A percentile compares a stretch with the other conserved stretches of the same genome.
These are phyloP conservation scores for Alternaria gansuensis DNA, from an alignment of 2,329 filamentous ascomycete species.

Conservation along the genomic window DNA sequence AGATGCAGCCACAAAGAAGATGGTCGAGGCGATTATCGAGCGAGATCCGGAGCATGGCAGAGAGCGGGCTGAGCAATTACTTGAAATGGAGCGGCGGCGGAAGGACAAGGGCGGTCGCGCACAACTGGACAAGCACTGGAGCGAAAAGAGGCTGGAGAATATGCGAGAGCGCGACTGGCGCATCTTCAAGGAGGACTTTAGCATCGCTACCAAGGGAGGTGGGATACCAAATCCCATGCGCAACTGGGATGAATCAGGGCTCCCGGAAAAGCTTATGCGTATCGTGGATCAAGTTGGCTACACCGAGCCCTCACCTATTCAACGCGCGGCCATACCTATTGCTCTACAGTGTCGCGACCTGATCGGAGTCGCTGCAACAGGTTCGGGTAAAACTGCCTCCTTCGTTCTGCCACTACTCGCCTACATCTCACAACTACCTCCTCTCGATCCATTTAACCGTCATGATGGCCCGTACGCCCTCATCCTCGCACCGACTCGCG, in stretches of 20 bases:
- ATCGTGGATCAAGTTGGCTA: constrained; percentile 89
- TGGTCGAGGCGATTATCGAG: constrained; percentile 75
- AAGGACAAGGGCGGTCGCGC: constrained; percentile 76
- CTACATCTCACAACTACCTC: constrained; percentile 90
- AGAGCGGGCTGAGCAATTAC: constrained; percentile 77
- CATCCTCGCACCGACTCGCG: constrained; percentile 93
- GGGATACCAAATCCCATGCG: constrained; percentile 96
- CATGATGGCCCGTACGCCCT: constrained; percentile 98
- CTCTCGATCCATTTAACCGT: constrained; percentile 83
- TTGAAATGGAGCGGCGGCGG: constrained; percentile 84
- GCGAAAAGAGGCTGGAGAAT: constrained; percentile 86
- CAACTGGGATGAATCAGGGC: constrained; percentile 83
- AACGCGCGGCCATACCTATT: constrained; percentile 94
- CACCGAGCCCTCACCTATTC: constrained; percentile 88
- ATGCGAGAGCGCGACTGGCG: constrained; percentile 99
- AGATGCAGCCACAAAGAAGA: constrained; percentile 62
- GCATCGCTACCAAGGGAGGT: constrained; percentile 92
- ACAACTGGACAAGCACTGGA: constrained; percentile 91
- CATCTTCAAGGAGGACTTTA: constrained; percentile 99
- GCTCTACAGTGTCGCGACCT: constrained; percentile 90
- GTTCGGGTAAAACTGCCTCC: constrained; percentile 97
- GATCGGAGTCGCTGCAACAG: constrained; percentile 97
- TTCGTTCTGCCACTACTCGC: constrained; percentile 92
- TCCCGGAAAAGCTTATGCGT: constrained; percentile 79
- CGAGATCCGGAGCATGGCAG: constrained; percentile 79